A percentile compares a stretch with the other conserved stretches of the same genome.
These are phyloP conservation scores for Botrytis medusae DNA, from an alignment of 2,329 filamentous ascomycete genomes.

Conservation along the genomic window DNA sequence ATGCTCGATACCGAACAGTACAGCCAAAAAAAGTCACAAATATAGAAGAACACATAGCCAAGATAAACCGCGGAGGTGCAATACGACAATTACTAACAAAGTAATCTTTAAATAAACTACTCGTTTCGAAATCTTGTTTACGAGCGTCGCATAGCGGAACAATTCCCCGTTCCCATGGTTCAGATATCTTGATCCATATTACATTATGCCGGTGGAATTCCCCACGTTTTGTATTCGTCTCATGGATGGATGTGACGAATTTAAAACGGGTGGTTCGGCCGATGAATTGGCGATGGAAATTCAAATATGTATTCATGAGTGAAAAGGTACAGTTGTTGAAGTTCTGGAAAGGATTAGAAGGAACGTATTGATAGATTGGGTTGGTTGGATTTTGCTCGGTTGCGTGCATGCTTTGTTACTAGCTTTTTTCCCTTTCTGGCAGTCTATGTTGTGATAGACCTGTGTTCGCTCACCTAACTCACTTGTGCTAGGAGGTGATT, in stretches of 20 bases:
- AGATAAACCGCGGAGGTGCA: too few species aligned
- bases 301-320: too few species aligned
- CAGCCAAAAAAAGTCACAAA: too few species aligned
- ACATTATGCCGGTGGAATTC: too few species aligned
- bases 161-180: fast-evolving
- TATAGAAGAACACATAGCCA: too few species aligned
- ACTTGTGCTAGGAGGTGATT: neutral
- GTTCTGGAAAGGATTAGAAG: neutral
- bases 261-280: neutral
- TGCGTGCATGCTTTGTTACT: neutral
- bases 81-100: too few species aligned
- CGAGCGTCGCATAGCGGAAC: fast-evolving
- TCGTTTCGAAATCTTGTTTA: too few species aligned
- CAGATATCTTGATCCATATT: neutral
- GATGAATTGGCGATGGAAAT: too few species aligned
- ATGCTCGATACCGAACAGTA: too few species aligned
- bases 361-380: neutral
- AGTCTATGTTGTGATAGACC: neutral
- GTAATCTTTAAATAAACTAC: too few species aligned
- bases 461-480: neutral
- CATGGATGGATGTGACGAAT: neutral
- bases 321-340: neutral
- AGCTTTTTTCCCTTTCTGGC: neutral
- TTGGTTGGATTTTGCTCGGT: neutral
- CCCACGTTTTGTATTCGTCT: too few species aligned